Evolutionary conservation across 305 asterid species (phyloP).

Genomic region (Rubia tinctorum): DNA sequence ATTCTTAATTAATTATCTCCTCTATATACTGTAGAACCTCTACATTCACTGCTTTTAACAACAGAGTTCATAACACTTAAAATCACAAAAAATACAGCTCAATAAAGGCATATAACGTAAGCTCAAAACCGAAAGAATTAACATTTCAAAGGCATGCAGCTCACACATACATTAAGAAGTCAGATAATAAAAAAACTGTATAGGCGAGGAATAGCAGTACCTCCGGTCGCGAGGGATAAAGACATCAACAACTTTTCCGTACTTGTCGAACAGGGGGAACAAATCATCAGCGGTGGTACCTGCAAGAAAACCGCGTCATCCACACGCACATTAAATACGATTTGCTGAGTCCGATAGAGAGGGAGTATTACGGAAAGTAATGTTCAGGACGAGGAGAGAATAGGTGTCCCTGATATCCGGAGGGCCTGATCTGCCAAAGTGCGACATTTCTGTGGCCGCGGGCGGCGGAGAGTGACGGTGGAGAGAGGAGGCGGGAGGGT

Average conservation of each 20-base stretch:
- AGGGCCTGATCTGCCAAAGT: slow-evolving; percentile 98
- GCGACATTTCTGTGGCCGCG: slow-evolving; percentile 58
- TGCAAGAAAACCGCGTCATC: slow-evolving; percentile 21
- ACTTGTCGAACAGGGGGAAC: slow-evolving; percentile 90
- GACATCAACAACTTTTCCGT: slow-evolving; percentile 95
- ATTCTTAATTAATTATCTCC: not conserved
- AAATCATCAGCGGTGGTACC: slow-evolving; percentile 97
- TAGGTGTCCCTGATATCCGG: slow-evolving; percentile 95
- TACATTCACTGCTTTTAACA: not conserved
- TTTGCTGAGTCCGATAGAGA: not conserved
- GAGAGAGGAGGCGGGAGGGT: not conserved
- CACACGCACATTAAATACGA: not conserved
- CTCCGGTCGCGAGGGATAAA: slow-evolving; percentile 96
- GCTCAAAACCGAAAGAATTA: not conserved
- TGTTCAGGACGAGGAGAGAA: slow-evolving; percentile 96
- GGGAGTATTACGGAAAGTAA: slow-evolving; percentile 66
- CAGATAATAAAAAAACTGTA: not conserved
- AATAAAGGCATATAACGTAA: too few species aligned
- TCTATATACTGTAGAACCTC: not conserved
- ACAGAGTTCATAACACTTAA: not conserved
- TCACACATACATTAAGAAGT: not conserved
- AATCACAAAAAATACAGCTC: not conserved
- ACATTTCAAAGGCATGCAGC: not conserved
- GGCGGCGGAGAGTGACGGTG: not conserved
- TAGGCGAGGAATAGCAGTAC: slow-evolving; percentile 23